Conservation (phyloP, 2,329 filamentous ascomycete species). For the Xylariaceae sp. region DNA sequence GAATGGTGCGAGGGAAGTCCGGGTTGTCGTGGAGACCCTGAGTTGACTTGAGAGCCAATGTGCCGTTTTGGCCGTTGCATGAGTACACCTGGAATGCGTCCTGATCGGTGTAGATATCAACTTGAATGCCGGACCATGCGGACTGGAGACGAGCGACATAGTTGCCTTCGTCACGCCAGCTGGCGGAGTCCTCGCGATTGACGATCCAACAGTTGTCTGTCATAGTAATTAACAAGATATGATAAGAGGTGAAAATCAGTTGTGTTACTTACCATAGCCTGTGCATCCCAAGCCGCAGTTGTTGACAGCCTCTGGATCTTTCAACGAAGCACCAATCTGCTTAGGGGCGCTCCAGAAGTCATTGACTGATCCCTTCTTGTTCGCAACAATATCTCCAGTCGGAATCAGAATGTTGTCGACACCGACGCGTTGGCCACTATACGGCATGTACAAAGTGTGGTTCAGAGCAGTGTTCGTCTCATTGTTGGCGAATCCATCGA, state of each 20-base stretch:
- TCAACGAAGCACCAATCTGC: slow-evolving; percentile 66
- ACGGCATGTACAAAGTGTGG: slow-evolving; percentile 68
- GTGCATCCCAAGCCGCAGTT: slow-evolving; percentile 80
- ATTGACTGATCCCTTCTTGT: slow-evolving; percentile 62
- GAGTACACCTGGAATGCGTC: slow-evolving; percentile 84
- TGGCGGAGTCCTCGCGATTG: slow-evolving; percentile 55
- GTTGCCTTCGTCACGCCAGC: slow-evolving; percentile 55
- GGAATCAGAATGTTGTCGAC: slow-evolving; percentile 69
- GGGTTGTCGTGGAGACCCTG: slow-evolving; percentile 57
- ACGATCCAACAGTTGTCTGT: slow-evolving; percentile 64
- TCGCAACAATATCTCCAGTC: slow-evolving; percentile 68
- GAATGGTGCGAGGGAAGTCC: slow-evolving; percentile 56
- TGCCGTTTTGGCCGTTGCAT: slow-evolving; percentile 72
- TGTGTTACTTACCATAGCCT: slow-evolving; percentile 64
- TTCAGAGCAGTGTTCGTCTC: slow-evolving; percentile 61
- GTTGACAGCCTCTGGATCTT: slow-evolving; percentile 54
- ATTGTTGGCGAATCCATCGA: slow-evolving; percentile 73
- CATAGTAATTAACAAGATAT: not conserved
- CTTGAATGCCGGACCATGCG: slow-evolving; percentile 72
- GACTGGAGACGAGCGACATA: slow-evolving; percentile 65
- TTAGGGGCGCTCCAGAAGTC: slow-evolving; percentile 81
- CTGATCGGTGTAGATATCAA: slow-evolving; percentile 80
- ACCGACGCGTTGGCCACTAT: slow-evolving; percentile 62
- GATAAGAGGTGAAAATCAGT: not conserved
- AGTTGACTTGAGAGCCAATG: slow-evolving; percentile 61